A percentile compares a stretch with the other conserved stretches of the same genome.
These are phyloP conservation scores for Pilasporangium apinafurcum DNA, from an alignment of 352 stramenopile species.

Conservation along the genomic window DNA sequence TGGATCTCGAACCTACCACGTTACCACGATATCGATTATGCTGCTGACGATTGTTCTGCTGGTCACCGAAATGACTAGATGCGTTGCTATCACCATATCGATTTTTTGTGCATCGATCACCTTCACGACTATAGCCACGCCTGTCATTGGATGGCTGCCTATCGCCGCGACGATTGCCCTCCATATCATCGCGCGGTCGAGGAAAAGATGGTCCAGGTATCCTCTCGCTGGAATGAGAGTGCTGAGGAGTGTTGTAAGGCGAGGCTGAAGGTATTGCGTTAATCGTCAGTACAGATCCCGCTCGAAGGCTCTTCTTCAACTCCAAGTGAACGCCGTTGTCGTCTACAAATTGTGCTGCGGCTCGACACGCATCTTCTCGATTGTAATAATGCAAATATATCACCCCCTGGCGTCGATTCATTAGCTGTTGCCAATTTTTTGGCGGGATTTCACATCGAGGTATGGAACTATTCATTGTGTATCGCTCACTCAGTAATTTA, in stretches of 20 bases:
- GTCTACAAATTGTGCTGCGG: conserved; percentile 29
- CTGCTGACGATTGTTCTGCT: too few species aligned
- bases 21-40: too few species aligned
- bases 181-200: too few species aligned
- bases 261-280: conserved; percentile 12
- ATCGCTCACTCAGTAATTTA: conserved; percentile 32
- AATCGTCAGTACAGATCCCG: conserved; percentile 29
- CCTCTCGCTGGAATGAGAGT: conserved; percentile 31
- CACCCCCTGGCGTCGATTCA: conserved; percentile 18
- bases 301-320: conserved; percentile 24
- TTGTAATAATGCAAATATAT: conserved; percentile 55
- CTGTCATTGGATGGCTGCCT: too few species aligned
- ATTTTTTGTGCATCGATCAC: too few species aligned
- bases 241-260: conserved; percentile 4
- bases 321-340: conserved; percentile 31
- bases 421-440: conserved; percentile 46
- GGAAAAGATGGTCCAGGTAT: too few species aligned
- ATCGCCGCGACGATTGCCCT: too few species aligned
- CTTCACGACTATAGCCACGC: too few species aligned
- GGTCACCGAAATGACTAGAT: too few species aligned
- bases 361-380: conserved; percentile 35
- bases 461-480: conserved; percentile 38
- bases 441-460: conserved; percentile 43
- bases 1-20: background rate
- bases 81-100: too few species aligned